Evolutionary conservation across 331 rosid genomes (phyloP), one percentile per base, ranked within the genome.

Genomic region (Ulmus americana): DNA sequence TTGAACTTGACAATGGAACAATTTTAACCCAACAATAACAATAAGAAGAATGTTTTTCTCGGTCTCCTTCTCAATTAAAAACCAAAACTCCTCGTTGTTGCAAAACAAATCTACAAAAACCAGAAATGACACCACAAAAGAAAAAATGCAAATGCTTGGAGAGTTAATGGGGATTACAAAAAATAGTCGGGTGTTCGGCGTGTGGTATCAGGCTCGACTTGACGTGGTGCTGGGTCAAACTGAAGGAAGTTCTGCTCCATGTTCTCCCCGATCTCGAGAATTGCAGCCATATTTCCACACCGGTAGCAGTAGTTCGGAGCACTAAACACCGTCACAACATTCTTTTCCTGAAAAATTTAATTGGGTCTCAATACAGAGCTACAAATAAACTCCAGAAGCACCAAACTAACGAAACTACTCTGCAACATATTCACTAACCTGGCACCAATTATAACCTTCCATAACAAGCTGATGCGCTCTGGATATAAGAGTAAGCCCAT

Each of bases 401-500:
- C 15, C 8, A 59, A 10, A 42, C 13, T 7, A 13, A n/a, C 50
- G 48, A 54, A 0, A 62, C 20, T 35, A 48, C 9, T 70, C 14
- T 60, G 53, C 58, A 15, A 58, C 38, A 43, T 43, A 38, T 55
- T 63, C 16, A 55, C 77, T 42, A 72, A 75, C 80, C 84, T 79
- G 80, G 71, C 75, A 67, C 80, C 75, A 79, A 64, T 79, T 79
- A 62, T 80, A 76, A 43, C 81, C 84, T 69, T 80, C 84, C 84
- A 80, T 76, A 44, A 72, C 79, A 65, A 80, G 84, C 67, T 80
- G 81, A 63, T 76, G 79, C 45, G 81, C 84, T 69, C 81, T 69
- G 10, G 81, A 80, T 54, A 79, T 79, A 61, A 74, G 80, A 61
- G 74, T 55, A 28, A 79, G 83, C 48, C 76, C 77, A 45, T 79